phyloP scores from a whole-genome alignment of 2,329 filamentous ascomycete genomes.

The Zalaria sp. region DNA sequence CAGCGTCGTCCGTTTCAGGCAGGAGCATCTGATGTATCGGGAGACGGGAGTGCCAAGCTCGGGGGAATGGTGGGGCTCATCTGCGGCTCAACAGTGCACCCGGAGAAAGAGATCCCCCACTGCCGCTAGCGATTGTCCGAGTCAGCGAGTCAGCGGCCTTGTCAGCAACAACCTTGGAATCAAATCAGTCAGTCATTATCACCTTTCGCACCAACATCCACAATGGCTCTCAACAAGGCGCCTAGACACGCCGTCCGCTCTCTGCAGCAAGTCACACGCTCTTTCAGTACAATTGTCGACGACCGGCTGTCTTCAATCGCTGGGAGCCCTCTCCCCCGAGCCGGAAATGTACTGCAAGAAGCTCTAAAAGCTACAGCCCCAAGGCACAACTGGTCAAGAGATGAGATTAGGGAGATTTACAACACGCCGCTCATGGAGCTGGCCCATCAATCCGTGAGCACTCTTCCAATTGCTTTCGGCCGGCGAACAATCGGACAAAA shows the following conservation, averaged over 20 bases:
- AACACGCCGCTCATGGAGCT: constrained; percentile 69
- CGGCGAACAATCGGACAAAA: background rate
- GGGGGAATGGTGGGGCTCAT: too few relatives aligned
- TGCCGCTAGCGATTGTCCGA: too few relatives aligned
- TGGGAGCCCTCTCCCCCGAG: constrained; percentile 9
- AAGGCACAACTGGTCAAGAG: constrained; percentile 63
- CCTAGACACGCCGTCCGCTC: constrained; percentile 5
- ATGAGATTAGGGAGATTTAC: constrained; percentile 72
- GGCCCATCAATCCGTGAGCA: constrained; percentile 15
- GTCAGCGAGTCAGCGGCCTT: too few relatives aligned
- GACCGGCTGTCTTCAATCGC: constrained; percentile 16
- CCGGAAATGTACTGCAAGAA: constrained; percentile 20
- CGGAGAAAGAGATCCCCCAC: too few relatives aligned
- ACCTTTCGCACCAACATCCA: background rate
- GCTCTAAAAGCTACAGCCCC: constrained; percentile 48
- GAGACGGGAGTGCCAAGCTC: too few relatives aligned
- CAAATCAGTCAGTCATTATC: too few relatives aligned
- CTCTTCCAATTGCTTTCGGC: background rate
- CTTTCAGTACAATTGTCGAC: constrained; percentile 21
- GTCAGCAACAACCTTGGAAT: too few relatives aligned
- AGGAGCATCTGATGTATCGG: too few relatives aligned
- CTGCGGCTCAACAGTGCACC: too few relatives aligned
- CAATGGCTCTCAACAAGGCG: constrained; percentile 1
- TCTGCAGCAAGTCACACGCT: constrained; percentile 8
- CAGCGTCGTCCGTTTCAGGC: too few relatives aligned